Base-by-base conservation (phyloP, 768 basidiomycete species). In the Termitomyces sp. region DNA sequence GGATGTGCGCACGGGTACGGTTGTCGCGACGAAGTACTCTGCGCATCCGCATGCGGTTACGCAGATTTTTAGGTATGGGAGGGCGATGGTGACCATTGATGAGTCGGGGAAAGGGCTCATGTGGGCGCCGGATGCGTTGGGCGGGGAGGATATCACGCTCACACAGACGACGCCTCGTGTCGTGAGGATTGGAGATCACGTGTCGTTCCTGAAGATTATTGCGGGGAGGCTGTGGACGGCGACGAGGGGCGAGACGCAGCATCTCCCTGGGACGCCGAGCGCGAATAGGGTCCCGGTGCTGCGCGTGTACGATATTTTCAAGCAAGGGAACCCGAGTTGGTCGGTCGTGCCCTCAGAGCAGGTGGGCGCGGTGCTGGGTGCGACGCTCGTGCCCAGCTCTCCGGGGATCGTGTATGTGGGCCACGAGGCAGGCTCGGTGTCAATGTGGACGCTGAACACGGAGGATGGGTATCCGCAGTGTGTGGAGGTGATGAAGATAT, bases 371-470 rank as follows among this genome's bases (percentile, higher is more conserved):
- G 90, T 98, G 20, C 92, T 91, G 0, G 85, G 87, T 38, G 93
- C 89, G 0, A 86, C 94, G 0, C 76, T 92, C 36, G 71, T 98
- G 7, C 88, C 91, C 0, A 83, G 86, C 1, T 78, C 84, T 20
- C 87, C 88, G 0, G 79, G 83, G 2, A 73, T 78, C 33, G 89
- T 92, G 42, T 97, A 89, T 67, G 77, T 99, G 38, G 94, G 91
- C 0, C 96, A 99, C 67, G 96, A 98, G 72, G 94, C 91, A 45
- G 96, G 96, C 0, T 88, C 82, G 68, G 80, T 98, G 63, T 89
- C 88, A 2, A 77, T 96, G n/a, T 99, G 97, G 95, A 67, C 75
- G 24, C 63, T 84, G 11, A 76, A 78, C 2, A 79, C 81, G 0
- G 76, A 74, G 2, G 87, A 85, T 61, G 85, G 83, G 44, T 76